These are phyloP conservation scores for Aphanoascus verrucosus DNA, from an alignment of 2,329 filamentous ascomycete species.

Conservation along the genomic window DNA sequence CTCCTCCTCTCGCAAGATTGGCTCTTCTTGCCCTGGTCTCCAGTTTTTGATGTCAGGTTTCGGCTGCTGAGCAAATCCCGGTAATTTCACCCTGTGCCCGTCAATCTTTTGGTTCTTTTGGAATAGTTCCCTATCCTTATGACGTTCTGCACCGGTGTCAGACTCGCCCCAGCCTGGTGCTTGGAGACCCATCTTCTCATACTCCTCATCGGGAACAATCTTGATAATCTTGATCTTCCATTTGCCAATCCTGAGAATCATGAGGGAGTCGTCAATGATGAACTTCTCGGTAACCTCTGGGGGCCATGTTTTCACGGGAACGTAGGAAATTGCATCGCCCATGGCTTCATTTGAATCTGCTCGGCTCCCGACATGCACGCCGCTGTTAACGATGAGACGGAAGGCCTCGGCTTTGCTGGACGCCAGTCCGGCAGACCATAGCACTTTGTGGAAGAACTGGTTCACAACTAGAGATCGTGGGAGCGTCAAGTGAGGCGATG, in stretches of 20 bases:
- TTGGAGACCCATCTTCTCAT: constrained; percentile 35
- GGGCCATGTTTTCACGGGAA: constrained; percentile 37
- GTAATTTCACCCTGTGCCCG: constrained; percentile 11
- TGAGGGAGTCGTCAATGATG: constrained; percentile 40
- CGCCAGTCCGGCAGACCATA: constrained; percentile 44
- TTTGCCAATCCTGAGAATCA: constrained; percentile 50
- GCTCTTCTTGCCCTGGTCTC: constrained; percentile 1
- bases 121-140: constrained; percentile 14
- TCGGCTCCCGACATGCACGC: constrained; percentile 41
- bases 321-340: constrained; percentile 40
- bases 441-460: constrained; percentile 40
- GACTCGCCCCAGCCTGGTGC: constrained; percentile 43
- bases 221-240: constrained; percentile 49
- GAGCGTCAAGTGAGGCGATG: constrained; percentile 14
- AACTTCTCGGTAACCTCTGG: constrained; percentile 38
- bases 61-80: neutral
- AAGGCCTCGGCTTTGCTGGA: constrained; percentile 43
- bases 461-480: constrained; percentile 41
- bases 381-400: constrained; percentile 40
- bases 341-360: constrained; percentile 33
- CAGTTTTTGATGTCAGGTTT: neutral
- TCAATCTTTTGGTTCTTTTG: constrained; percentile 7
- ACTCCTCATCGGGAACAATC: constrained; percentile 46
- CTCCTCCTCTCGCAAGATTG: neutral
- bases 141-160: constrained; percentile 13